These are phyloP conservation scores for Agastache rugosa DNA, from an alignment of 257 asterid genomes.

Conservation along the genomic window DNA sequence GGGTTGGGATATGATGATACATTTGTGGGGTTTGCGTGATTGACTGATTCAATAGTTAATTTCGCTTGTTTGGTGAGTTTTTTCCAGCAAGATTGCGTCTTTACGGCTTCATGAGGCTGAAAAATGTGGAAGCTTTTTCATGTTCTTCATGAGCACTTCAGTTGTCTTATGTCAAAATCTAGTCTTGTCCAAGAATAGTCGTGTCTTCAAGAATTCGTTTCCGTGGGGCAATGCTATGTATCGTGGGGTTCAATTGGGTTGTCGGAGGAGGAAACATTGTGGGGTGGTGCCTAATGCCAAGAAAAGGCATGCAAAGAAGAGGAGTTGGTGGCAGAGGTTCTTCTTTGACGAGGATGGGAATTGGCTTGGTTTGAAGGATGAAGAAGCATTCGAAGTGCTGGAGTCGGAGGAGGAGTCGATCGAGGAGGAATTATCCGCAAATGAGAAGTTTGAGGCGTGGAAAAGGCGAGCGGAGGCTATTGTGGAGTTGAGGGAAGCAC, in stretches of 20 bases:
- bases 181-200: slow-evolving; percentile 44
- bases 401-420: slow-evolving; percentile 58
- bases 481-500: slow-evolving; percentile 92
- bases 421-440: slow-evolving; percentile 64
- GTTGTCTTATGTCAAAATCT: slow-evolving; percentile 65
- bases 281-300: slow-evolving; percentile 72
- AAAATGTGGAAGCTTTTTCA: slow-evolving; percentile 68
- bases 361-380: slow-evolving; percentile 93
- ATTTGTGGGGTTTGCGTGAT: slow-evolving; percentile 43
- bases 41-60: slow-evolving; percentile 46
- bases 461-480: slow-evolving; percentile 91
- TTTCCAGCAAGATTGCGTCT: slow-evolving; percentile 48
- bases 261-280: slow-evolving; percentile 54
- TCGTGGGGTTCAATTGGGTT: slow-evolving; percentile 43
- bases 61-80: slow-evolving; percentile 36
- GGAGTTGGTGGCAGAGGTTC: slow-evolving; percentile 88
- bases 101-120: slow-evolving; percentile 54
- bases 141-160: slow-evolving; percentile 92
- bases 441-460: slow-evolving; percentile 97
- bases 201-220: slow-evolving; percentile 37
- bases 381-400: slow-evolving; percentile 61
- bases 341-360: slow-evolving; percentile 82
- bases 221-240: slow-evolving; percentile 36
- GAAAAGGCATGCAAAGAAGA: slow-evolving; percentile 57
- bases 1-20: slow-evolving; percentile 36